Evolutionary conservation across 805 yeast genomes (phyloP), one percentile per base, ranked within the genome.

Genomic region (Teunomyces gatunensis): DNA sequence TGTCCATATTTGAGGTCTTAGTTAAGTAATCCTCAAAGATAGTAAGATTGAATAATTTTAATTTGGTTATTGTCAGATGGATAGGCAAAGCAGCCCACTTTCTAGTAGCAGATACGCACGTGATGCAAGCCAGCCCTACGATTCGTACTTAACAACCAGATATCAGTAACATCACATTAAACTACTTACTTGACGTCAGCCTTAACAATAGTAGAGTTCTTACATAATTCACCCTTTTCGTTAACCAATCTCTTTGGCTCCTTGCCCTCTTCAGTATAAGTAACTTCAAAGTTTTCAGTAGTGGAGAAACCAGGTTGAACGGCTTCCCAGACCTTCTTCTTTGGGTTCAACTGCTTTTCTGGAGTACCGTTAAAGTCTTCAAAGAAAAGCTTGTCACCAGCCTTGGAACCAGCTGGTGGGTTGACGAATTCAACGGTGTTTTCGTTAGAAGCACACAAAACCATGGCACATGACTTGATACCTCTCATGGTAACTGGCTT

Each of bases 401-500:
- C 84, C 73, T 89, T 80, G 39, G 96, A 82, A 13, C 90, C 96
- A 30, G 80, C 82, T 56, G 99, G 99, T 49, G 98, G 98, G 67
- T 87, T 85, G 55, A 92, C 91, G 60, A 94, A 90, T 72, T 94
- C 98, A 49, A 94, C 97, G 28, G 68, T 69, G 32, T 72, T 73
- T 43, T 79, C 87, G 46, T 76, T 84, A 34, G 97, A 89, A 21
- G 90, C 92, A 78, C 99, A 94, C 58, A 94, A 78, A 42, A 94
- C 98, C 99, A 94, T 94, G 45, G 96, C 99, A 44, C 83, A 74
- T 7, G 97, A 90, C 68, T 89, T 89, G 63, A 94, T 83, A 55
- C 99, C 98, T 74, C 99, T 86, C 99, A 94, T 94, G 62, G 84
- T 85, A 36, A 91, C 99, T 15, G 99, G 99, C 75, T 94, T 94